These are phyloP conservation scores for Tricholomella constricta DNA, from an alignment of 768 basidiomycete genomes.

Conservation along the genomic window DNA sequence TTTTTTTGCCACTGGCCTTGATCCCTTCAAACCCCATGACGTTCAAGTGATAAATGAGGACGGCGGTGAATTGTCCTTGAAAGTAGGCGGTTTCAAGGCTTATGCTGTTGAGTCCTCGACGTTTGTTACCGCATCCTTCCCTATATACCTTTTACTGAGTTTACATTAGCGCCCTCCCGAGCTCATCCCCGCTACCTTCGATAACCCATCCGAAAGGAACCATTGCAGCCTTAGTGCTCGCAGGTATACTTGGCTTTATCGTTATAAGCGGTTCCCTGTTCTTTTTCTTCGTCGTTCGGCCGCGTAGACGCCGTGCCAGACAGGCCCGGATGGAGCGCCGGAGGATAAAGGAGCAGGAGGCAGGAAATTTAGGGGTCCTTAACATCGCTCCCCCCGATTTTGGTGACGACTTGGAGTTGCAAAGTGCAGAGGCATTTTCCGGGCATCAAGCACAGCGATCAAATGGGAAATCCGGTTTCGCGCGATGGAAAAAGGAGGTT, in stretches of 20 bases:
- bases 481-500: conserved; percentile 46
- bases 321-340: conserved; percentile 14
- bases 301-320: conserved; percentile 37
- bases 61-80: conserved; percentile 50
- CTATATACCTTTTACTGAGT: not conserved
- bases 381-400: conserved; percentile 21
- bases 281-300: conserved; percentile 49
- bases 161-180: conserved; percentile 17
- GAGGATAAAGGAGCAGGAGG: conserved; percentile 18
- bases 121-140: conserved; percentile 19
- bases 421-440: conserved; percentile 7
- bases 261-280: conserved; percentile 42
- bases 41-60: conserved; percentile 60
- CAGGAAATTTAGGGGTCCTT: conserved; percentile 16
- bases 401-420: conserved; percentile 12
- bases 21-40: conserved; percentile 48
- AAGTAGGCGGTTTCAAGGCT: conserved; percentile 52
- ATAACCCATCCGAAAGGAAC: conserved; percentile 48
- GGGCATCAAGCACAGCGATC: conserved; percentile 21
- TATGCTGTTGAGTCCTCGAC: conserved; percentile 31
- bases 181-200: conserved; percentile 14
- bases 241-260: conserved; percentile 52
- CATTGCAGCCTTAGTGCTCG: conserved; percentile 66
- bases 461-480: conserved; percentile 40
- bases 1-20: conserved; percentile 63